Evolutionary conservation across 768 basidiomycete genomes (phyloP), one percentile per base, ranked within the genome.

Genomic region (Butyriboletus loyo): DNA sequence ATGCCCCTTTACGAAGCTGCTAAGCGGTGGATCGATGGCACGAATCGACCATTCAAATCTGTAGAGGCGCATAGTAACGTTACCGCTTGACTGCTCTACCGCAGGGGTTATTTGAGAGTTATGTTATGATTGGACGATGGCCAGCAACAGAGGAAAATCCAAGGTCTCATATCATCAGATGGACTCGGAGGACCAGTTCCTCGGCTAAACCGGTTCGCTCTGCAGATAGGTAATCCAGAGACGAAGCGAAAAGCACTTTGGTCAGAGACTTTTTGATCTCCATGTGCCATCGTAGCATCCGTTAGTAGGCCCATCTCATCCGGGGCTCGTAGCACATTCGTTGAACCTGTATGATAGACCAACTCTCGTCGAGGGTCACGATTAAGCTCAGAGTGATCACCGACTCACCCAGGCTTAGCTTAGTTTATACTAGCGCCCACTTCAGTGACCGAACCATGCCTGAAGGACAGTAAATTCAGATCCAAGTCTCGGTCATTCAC

Each of bases 41-140:
- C 83, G 81, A 37, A 84, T 75, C 28, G 64, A 72, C 82, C 82
- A 84, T n/a, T n/a, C n/a, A n/a, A n/a, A n/a, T n/a, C n/a, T n/a
- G n/a, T n/a, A n/a, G n/a, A n/a, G n/a, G n/a, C n/a, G n/a, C n/a
- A n/a, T n/a, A n/a, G n/a, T n/a, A n/a, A n/a, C n/a, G n/a, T n/a
- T n/a, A n/a, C n/a, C n/a, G n/a, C n/a, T n/a, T n/a, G n/a, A n/a
- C n/a, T n/a, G n/a, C n/a, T n/a, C n/a, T n/a, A n/a, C n/a, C n/a
- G n/a, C n/a, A n/a, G n/a, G n/a, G n/a, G n/a, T n/a, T n/a, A n/a
- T n/a, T n/a, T n/a, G n/a, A n/a, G n/a, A n/a, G n/a, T n/a, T n/a
- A n/a, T n/a, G n/a, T n/a, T n/a, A n/a, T n/a, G n/a, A n/a, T n/a
- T n/a, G n/a, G n/a, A n/a, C n/a, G n/a, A n/a, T n/a, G n/a, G n/a